Evolutionary conservation across 192 early-diverging fungal species (phyloP).

Genomic region (Coemansia sp.): DNA sequence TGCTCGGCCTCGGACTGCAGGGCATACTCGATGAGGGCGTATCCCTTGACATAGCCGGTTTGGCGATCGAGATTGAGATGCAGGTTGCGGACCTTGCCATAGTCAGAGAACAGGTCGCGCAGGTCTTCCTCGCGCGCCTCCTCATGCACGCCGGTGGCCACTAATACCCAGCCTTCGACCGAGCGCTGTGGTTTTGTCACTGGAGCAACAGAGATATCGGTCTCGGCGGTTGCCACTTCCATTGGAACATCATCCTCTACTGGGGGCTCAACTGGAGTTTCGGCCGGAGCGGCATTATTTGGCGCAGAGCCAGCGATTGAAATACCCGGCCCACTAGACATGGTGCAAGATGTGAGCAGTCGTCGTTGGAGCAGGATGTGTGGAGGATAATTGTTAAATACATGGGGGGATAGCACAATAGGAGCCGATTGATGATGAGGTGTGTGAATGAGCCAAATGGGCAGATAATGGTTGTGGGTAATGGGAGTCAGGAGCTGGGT

Average conservation of each 20-base stretch:
- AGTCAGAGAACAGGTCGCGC: constrained; percentile 82
- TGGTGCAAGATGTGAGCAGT: not conserved
- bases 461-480: not conserved
- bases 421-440: not conserved
- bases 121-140: constrained; percentile 92
- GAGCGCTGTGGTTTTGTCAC: constrained; percentile 37
- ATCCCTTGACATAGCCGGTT: constrained; percentile 97
- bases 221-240: not conserved
- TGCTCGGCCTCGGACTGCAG: constrained; percentile 72
- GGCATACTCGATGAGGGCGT: constrained; percentile 87
- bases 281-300: not conserved
- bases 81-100: constrained; percentile 84
- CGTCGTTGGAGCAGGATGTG: no score
- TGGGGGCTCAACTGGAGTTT: no score
- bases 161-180: constrained; percentile 93
- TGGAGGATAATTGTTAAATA: not conserved
- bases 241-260: not conserved
- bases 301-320: constrained; percentile 17
- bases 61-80: constrained; percentile 92
- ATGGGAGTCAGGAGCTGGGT: not conserved
- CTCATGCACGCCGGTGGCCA: constrained; percentile 92
- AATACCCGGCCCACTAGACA: constrained; percentile 1
- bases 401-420: not conserved
- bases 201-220: not conserved
- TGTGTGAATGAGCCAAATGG: not conserved